phyloP scores from a whole-genome alignment of 1,139 yeast species.

The Lipomyces yarrowii region DNA sequence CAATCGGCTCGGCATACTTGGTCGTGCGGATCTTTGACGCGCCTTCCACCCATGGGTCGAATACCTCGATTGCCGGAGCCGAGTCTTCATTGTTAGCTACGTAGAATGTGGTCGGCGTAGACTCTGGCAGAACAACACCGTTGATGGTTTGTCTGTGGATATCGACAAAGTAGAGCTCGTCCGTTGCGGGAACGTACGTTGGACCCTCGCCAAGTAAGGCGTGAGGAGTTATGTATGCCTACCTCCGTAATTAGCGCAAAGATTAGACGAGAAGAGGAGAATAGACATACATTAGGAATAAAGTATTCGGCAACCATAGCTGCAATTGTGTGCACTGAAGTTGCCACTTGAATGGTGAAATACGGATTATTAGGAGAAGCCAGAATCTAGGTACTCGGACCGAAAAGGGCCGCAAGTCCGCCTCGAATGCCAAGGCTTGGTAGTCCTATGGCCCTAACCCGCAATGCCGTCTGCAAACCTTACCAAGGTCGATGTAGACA shows the following conservation, averaged over 20 bases:
- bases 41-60: not conserved
- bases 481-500: too few species aligned
- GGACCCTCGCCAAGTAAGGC: conserved; percentile 43
- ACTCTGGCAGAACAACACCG: conserved; percentile 33
- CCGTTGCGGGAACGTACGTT: conserved; percentile 39
- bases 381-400: not conserved
- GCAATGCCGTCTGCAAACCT: not conserved
- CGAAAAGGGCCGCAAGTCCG: not conserved
- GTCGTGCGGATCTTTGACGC: conserved; percentile 5
- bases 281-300: conserved; percentile 11
- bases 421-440: too few species aligned
- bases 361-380: not conserved
- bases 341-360: not conserved
- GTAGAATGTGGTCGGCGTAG: not conserved
- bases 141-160: conserved; percentile 38
- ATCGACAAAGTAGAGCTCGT: conserved; percentile 41
- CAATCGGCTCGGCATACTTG: conserved; percentile 34
- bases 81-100: conserved; percentile 25
- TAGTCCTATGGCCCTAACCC: not conserved
- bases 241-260: not conserved
- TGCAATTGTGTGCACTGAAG: not conserved
- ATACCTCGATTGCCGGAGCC: conserved; percentile 29
- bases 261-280: not conserved
- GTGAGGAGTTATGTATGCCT: conserved; percentile 38
- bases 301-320: conserved; percentile 32